Percentiles rank a stretch among this genome's conserved stretches.
Conservation (phyloP, 805 yeast genomes). For the Candida hungchunana region DNA sequence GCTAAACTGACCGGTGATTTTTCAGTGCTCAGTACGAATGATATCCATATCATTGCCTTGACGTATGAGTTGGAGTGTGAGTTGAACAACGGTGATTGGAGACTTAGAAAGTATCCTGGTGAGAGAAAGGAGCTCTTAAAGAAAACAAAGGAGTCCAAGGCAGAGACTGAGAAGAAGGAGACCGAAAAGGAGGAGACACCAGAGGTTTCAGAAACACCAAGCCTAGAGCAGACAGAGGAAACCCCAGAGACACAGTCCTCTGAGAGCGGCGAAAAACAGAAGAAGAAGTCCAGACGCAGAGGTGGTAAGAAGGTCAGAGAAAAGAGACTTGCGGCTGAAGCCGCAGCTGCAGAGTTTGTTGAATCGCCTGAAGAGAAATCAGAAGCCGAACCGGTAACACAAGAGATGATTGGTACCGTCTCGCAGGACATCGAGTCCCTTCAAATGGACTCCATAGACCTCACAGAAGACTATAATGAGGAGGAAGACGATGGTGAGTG, state of each 20-base stretch:
- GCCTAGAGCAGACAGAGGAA: conserved; percentile 2
- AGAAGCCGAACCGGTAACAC: conserved; percentile 7
- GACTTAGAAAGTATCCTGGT: conserved; percentile 72
- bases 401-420: too few relatives aligned
- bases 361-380: too few relatives aligned
- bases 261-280: conserved; percentile 9
- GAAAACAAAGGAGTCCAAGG: conserved; percentile 9
- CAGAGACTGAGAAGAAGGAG: conserved; percentile 11
- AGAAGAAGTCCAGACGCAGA: conserved; percentile 49
- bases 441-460: conserved; percentile 8
- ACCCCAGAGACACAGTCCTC: background rate
- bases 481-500: conserved; percentile 82
- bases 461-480: conserved; percentile 39
- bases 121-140: conserved; percentile 33
- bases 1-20: conserved; percentile 90
- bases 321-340: conserved; percentile 42
- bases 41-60: conserved; percentile 87
- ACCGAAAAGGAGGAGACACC: conserved; percentile 5
- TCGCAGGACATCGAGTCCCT: too few relatives aligned
- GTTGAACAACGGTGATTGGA: conserved; percentile 60
- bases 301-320: conserved; percentile 64
- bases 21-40: conserved; percentile 82
- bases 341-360: conserved; percentile 25
- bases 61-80: conserved; percentile 84
- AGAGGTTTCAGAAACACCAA: conserved; percentile 10